Base-by-base conservation (phyloP, 2,329 filamentous ascomycete species). In the Fusarium sp. region DNA sequence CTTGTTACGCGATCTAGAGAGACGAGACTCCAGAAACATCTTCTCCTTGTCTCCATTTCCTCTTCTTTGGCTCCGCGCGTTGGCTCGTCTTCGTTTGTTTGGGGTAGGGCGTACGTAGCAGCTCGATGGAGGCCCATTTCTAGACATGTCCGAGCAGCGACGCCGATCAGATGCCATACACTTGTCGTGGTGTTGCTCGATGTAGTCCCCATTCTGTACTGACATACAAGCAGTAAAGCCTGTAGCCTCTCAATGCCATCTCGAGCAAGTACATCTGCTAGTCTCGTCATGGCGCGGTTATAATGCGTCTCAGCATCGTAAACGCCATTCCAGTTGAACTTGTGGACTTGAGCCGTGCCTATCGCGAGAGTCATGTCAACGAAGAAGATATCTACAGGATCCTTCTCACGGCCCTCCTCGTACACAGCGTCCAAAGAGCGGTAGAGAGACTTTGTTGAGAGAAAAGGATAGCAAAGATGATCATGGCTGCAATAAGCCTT, bases 351-450 rank as follows among this genome's bases (percentile, higher is more conserved):
- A 0, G 80, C 78, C 0, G 79, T 83, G 2, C 79, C 79, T 39
- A 83, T 83, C 9, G 82, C 82, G 1, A 84, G 70, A 0, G 80
- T 74, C 79, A 84, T 83, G 61, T 84, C 78, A 36, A 84, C 75
- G 4, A 82, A 71, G 59, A 84, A 84, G 0, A 75, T 76, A 24
- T 82, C 78, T 13, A 77, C 77, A 4, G 68, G 57, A 0, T 75
- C 65, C 10, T 69, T 72, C 6, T 69, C 51, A 3, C 51, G 63
- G 1, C 45, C 17, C 6, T 78, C 70, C 33, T 75, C 72, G 24
- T 81, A 80, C 2, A 81, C 72, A 0, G 66, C 66, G 8, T 79
- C 74, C 7, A 77, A 9, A 1, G 75, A 75, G 1, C 68, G 67
- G 22, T 77, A 68, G 13, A 80, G 69, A 0, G 67, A 72, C 4